Base-by-base conservation (phyloP, 768 basidiomycete genomes). In the Pholiota microspora region DNA sequence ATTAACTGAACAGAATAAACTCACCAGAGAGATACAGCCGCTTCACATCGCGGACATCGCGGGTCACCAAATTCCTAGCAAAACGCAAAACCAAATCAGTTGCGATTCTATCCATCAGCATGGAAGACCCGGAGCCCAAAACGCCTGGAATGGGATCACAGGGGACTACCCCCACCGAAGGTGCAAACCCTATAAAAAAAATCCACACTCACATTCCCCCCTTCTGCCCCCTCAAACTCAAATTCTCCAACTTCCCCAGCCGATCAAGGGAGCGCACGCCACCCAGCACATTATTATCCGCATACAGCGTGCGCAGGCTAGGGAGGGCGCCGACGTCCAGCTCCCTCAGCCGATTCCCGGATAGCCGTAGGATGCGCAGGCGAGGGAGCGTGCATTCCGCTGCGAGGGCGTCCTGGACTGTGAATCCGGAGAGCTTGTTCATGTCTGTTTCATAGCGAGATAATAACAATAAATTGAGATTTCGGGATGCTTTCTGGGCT, bases 21-120 rank as follows among this genome's bases (percentile, higher is more conserved):
- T 60, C 68, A 93, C 94, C 93, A 60, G 93, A 95, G 52, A 98
- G 83, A 77, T 98, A 99, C 66, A 98, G 73, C 51, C 95, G 85
- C 73, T 94, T 95, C 63, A 94, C 86, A 74, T 95, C 92, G 66
- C 92, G 85, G 65, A 97, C 82, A 67, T 93, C 89, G 63, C 83
- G 84, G 72, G 76, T 77, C 72, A 75, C 64, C 58, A 81, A 61
- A 51, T 69, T 74, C 54, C 79, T 79, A 48, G 16, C 28, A 46
- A 28, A 10, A 21, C 23, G n/a, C n/a, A n/a, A n/a, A n/a, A n/a
- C 27, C 16, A 27, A 49, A 55, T 55, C 31, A 55, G 54, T 49
- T 27, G 25, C n/a, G n/a, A n/a, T 47, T 28, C 51, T 52, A 44
- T 52, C 51, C 44, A 52, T 52, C 27, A 51, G 25, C 50, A 44